These are phyloP conservation scores for Hypoxylon sp. DNA, from an alignment of 2,329 filamentous ascomycete species.

Conservation along the genomic window DNA sequence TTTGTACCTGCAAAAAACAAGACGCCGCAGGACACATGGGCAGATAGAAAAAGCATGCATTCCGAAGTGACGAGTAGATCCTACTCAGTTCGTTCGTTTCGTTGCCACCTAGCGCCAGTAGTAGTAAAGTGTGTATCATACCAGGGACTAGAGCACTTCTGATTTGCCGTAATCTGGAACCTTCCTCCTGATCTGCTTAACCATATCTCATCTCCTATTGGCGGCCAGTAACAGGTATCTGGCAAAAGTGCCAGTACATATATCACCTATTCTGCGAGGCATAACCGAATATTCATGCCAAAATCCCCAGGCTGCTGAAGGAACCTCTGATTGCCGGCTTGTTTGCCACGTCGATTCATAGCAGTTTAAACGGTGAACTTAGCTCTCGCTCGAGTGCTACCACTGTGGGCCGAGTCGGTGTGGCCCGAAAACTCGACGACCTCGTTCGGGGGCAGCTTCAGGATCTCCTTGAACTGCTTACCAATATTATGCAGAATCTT, in stretches of 20 bases:
- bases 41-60: constrained; percentile 17
- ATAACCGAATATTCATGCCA: constrained; percentile 8
- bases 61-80: constrained; percentile 16
- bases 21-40: constrained; percentile 17
- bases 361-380: constrained; percentile 82
- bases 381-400: constrained; percentile 94
- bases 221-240: not conserved
- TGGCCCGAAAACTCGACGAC: constrained; percentile 95
- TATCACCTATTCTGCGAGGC: constrained; percentile 2
- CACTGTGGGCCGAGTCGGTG: constrained; percentile 91
- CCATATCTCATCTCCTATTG: constrained; percentile 9
- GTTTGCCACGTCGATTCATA: not conserved
- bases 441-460: constrained; percentile 83
- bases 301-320: constrained; percentile 4
- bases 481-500: constrained; percentile 89
- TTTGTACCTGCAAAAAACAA: constrained; percentile 29
- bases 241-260: constrained; percentile 6
- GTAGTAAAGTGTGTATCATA: constrained; percentile 19
- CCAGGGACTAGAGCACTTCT: constrained; percentile 9
- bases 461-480: constrained; percentile 89
- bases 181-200: constrained; percentile 12
- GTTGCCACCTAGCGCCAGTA: constrained; percentile 3
- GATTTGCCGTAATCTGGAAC: constrained; percentile 8
- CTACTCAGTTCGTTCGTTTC: constrained; percentile 17
- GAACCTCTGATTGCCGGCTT: not conserved